phyloP scores from a whole-genome alignment of 1,139 yeast species.

The Yamadazyma kanchanaburiensis region DNA sequence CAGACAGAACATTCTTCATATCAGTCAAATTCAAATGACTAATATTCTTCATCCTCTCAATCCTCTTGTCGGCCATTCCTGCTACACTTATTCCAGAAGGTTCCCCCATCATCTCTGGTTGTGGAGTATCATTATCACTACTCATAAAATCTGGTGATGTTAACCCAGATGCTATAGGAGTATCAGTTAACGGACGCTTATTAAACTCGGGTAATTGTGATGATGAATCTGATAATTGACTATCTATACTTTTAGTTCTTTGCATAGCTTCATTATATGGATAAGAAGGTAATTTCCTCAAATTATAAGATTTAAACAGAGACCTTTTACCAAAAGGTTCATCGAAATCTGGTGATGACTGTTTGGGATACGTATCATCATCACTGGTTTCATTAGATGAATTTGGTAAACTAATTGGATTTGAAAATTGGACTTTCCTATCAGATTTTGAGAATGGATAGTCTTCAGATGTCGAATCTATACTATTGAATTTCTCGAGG shows the following conservation, averaged over 20 bases:
- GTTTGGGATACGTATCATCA: conserved; percentile 10
- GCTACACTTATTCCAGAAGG: conserved; percentile 2
- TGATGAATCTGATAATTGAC: conserved; percentile 21
- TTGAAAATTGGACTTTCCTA: conserved; percentile 11
- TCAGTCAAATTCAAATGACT: conserved; percentile 43
- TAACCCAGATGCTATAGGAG: conserved; percentile 58
- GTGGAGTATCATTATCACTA: conserved; percentile 6
- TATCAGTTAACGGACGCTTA: conserved; percentile 67
- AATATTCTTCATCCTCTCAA: conserved; percentile 31
- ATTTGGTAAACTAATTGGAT: conserved; percentile 9
- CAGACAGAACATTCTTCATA: conserved; percentile 14
- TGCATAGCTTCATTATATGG: conserved; percentile 17
- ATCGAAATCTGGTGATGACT: too few relatives aligned
- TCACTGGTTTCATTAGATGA: conserved; percentile 13
- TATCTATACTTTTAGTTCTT: conserved; percentile 27
- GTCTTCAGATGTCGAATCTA: too few relatives aligned
- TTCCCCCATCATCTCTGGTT: too few relatives aligned
- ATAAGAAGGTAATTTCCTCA: conserved; percentile 14
- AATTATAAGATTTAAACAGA: conserved; percentile 5
- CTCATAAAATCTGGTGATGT: conserved; percentile 47
- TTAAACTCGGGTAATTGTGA: conserved; percentile 54
- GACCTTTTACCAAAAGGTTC: neutral
- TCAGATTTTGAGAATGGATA: too few relatives aligned
- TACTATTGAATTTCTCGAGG: too few relatives aligned
- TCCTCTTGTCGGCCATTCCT: conserved; percentile 6